Evolutionary conservation across 2,329 filamentous ascomycete genomes (phyloP).

Genomic region (Diaporthe caulivora): DNA sequence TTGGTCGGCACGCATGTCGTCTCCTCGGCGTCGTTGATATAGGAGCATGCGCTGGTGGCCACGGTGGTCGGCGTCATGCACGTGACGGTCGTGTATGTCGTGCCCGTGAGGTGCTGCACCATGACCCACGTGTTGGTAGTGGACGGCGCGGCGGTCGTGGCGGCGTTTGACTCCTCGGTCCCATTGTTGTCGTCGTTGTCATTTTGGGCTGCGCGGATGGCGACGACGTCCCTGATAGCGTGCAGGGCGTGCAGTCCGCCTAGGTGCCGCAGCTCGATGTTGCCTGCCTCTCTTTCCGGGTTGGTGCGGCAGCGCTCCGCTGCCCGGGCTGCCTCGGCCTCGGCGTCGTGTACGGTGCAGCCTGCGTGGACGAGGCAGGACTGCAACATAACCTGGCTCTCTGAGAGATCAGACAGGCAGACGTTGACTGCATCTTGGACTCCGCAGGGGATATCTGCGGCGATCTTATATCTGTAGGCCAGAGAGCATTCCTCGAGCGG

Average conservation of each 20-base stretch:
- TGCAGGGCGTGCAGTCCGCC: background rate
- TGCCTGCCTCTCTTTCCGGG: background rate
- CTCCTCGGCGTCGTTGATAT: conserved; percentile 47
- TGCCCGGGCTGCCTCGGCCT: conserved; percentile 12
- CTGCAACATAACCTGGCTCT: conserved; percentile 15
- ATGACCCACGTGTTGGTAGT: conserved; percentile 35
- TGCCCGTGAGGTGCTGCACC: conserved; percentile 42
- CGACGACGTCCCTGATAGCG: background rate
- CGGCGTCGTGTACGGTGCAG: conserved; percentile 17
- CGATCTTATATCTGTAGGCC: background rate
- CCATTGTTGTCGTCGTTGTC: conserved; percentile 41
- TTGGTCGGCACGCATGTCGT: conserved; percentile 55
- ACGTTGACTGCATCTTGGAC: background rate
- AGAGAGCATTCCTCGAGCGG: background rate
- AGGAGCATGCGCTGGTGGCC: conserved; percentile 55
- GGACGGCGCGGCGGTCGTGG: conserved; percentile 37
- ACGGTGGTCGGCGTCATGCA: conserved; percentile 54
- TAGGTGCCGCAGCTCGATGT: conserved; percentile 7
- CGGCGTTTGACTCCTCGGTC: background rate
- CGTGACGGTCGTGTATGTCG: conserved; percentile 43
- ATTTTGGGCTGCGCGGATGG: background rate
- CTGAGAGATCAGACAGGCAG: conserved; percentile 10
- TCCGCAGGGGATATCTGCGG: conserved; percentile 21
- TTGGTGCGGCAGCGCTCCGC: background rate
- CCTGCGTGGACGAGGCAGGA: conserved; percentile 28